Evolutionary conservation across 2,329 filamentous ascomycete species (phyloP), one percentile per base, ranked within the genome.

Genomic region (Ascochyta pisi): DNA sequence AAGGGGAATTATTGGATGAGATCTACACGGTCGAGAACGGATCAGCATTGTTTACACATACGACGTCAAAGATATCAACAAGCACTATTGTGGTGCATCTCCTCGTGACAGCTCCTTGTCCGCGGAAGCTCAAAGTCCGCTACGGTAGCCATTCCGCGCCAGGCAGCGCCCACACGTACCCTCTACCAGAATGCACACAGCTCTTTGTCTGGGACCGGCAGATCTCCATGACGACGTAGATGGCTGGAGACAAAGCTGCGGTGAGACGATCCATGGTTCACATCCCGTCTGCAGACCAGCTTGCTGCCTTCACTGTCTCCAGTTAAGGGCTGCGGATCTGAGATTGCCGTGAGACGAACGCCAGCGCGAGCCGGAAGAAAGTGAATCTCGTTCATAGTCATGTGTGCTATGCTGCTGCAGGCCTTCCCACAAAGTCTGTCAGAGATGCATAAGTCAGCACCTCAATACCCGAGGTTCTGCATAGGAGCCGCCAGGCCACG

Each of bases 381-480:
- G 40, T 29, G 26, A 29, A 49, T 26, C 40, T 16, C 10, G 12
- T 10, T 24, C 48, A 38, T 33, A 22, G 49, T 31, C 41, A 45
- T 16, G 42, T 26, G 33, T 23, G 16, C 33, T 8, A n/a, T 16
- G 33, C 15, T 35, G n/a, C 29, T 31, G 12, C 29, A 31, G 9
- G 13, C 29, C 4, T 4, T 39, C 12, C 6, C 19, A 6, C 37
- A 39, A 39, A 39, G 19, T 13, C 37, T 13, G 37, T 24, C 24
- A 39, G 16, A 39, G 8, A 39, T 13, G 8, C 31, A 15, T 3
- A 34, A 34, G 31, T n/a, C 35, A 9, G 34, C 7, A 23, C 16
- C 13, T 23, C 9, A 29, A 50, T 31, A 47, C 47, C 53, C 47
- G 53, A 48, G 53, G 42, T 51, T 56, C 53, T 50, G 51, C 12